phyloP scores from a whole-genome alignment of 2,329 filamentous ascomycete species.

The Colletotrichum cereale region DNA sequence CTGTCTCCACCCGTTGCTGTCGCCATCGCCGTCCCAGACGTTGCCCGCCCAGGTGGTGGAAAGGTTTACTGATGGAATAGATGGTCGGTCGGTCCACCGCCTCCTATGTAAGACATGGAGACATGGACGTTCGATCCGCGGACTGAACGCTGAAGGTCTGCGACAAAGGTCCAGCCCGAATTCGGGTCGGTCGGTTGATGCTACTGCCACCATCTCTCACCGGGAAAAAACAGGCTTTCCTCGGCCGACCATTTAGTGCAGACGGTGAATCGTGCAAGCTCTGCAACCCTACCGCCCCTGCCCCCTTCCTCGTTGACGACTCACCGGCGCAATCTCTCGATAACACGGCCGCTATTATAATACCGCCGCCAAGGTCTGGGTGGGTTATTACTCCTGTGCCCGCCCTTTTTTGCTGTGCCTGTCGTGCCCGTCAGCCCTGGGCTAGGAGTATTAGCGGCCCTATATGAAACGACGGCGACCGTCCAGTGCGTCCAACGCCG shows the following conservation, averaged over 20 bases:
- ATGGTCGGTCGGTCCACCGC: not conserved
- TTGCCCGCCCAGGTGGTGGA: not conserved
- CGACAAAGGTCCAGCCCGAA: not conserved
- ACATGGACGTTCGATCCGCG: not conserved
- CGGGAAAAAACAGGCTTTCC: not conserved
- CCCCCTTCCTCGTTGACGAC: slow-evolving; percentile 1
- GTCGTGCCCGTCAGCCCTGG: slow-evolving; percentile 4
- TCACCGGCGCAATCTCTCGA: slow-evolving; percentile 9
- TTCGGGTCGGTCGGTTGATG: no score
- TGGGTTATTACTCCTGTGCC: not conserved
- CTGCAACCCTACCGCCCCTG: no score
- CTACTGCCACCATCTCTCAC: not conserved
- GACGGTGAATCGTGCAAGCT: slow-evolving; percentile 6
- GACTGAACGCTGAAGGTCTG: not conserved
- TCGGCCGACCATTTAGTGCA: not conserved
- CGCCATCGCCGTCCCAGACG: not conserved
- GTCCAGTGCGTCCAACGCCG: not conserved
- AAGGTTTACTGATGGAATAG: not conserved
- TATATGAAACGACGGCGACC: slow-evolving; percentile 24
- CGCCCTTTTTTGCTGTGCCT: not conserved
- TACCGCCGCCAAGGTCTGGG: not conserved
- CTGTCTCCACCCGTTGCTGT: slow-evolving; percentile 17
- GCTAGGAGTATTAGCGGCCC: not conserved
- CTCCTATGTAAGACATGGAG: not conserved
- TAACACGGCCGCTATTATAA: not conserved